These are phyloP conservation scores for Didymella segeticola DNA, from an alignment of 2,329 filamentous ascomycete species.

Conservation along the genomic window DNA sequence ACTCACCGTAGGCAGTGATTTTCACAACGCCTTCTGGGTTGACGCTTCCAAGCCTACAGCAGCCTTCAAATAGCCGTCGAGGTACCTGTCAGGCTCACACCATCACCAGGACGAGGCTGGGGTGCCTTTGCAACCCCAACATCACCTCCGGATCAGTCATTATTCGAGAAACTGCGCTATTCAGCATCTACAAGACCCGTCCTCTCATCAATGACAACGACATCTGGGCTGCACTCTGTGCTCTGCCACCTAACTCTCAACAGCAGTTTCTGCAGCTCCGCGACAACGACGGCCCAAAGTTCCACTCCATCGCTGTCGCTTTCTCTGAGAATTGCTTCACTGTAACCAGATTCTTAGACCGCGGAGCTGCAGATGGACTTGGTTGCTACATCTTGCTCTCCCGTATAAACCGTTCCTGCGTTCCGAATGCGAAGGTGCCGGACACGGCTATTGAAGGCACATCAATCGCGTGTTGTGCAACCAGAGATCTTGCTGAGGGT, in stretches of 20 bases:
- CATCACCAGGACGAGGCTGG: slow-evolving; percentile 16
- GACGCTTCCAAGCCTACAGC: neutral
- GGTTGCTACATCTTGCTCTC: neutral
- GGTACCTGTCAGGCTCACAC: slow-evolving; percentile 7
- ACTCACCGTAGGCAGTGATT: neutral
- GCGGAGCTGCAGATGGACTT: neutral
- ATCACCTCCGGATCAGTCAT: neutral
- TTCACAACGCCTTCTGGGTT: neutral
- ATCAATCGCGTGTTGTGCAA: slow-evolving; percentile 1
- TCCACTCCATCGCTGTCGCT: neutral
- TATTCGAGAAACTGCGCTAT: neutral
- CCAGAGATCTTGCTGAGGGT: slow-evolving; percentile 12
- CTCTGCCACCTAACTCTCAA: neutral
- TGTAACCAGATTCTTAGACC: neutral
- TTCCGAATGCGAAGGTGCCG: neutral
- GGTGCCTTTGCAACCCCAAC: slow-evolving; percentile 15
- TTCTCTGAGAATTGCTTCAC: neutral
- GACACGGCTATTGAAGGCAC: neutral
- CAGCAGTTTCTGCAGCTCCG: neutral
- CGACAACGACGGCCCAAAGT: neutral
- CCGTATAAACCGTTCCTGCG: neutral
- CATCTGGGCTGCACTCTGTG: neutral
- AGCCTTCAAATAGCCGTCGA: neutral
- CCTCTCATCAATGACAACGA: neutral
- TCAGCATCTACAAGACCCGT: neutral